Base-by-base conservation (phyloP, 192 early-diverging fungal genomes). In the Kappamyces sp. region DNA sequence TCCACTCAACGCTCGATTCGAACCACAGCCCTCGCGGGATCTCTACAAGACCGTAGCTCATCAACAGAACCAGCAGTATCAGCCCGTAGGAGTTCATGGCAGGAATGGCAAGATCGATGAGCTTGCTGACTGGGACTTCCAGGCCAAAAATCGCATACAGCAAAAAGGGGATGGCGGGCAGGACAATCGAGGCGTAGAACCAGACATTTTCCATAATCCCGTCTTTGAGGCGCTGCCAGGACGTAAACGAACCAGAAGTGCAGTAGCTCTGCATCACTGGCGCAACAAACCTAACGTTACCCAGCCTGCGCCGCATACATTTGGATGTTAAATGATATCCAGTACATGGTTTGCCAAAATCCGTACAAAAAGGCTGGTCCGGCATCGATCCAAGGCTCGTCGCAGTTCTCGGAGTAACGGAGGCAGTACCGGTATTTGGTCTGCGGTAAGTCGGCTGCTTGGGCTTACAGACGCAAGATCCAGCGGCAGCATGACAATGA, bases 51-150 rank as follows among this genome's bases (percentile, higher is more conserved):
- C 94, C 94, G 67, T 93, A 92, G 14, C 93, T 90, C 84, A 98
- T 85, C 66, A 96, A 87, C 1, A 90, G 76, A 47, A 91, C 88
- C 32, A 89, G 81, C 12, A 94, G 81, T 29, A 92, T 66, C 34
- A 98, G 75, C 41, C 94, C 94, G 87, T 88, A 98, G 57, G 89
- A 91, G 71, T 98, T 98, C 38, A 89, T 87, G 46, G 87, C 81
- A 0, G 95, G 91, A 85, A 98, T 98, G 30, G 91, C 72, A 53
- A 91, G 86, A 1, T 82, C 84, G 30, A 86, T 71, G 15, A 97
- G 63, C 41, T 36, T 33, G 9, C 37, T 41, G 41, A 63, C 30
- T 15, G 37, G 59, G 5, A 62, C 38, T 36, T 15, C 41, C 11
- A 71, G 34, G 6, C 61, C 69, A 59, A 85, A 47, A 1, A 81